A percentile compares a stretch with the other conserved stretches of the same genome.
phyloP scores from a whole-genome alignment of 2,329 filamentous ascomycete genomes.

The Trichoderma sp. region DNA sequence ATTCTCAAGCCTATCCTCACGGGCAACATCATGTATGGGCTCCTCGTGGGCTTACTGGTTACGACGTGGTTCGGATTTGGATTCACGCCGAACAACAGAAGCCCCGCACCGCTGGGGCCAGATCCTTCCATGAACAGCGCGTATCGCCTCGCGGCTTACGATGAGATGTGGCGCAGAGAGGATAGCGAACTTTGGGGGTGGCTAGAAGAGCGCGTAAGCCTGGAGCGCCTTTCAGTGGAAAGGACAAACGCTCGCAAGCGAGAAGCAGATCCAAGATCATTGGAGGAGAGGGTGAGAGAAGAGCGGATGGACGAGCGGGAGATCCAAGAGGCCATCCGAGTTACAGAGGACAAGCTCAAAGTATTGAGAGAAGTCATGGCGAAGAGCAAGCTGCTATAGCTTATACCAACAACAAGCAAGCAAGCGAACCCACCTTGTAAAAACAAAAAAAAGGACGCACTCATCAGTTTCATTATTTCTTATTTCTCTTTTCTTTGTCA shows the following conservation, averaged over 20 bases:
- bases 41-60: slow-evolving; percentile 73
- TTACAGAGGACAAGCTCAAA: slow-evolving; percentile 82
- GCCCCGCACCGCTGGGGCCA: slow-evolving; percentile 39
- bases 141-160: slow-evolving; percentile 78
- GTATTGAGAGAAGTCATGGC: slow-evolving; percentile 72
- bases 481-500: slow-evolving; percentile 1
- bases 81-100: slow-evolving; percentile 43
- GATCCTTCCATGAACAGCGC: slow-evolving; percentile 45
- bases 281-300: slow-evolving; percentile 60
- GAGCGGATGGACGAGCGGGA: slow-evolving; percentile 70
- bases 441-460: slow-evolving; percentile 8
- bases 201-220: slow-evolving; percentile 82
- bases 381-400: slow-evolving; percentile 46
- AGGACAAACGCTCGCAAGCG: slow-evolving; percentile 44
- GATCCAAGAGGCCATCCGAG: slow-evolving; percentile 75
- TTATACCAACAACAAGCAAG: not conserved
- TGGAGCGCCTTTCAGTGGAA: slow-evolving; percentile 59
- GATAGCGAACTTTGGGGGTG: slow-evolving; percentile 91
- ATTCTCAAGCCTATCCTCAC: slow-evolving; percentile 71
- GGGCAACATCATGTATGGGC: slow-evolving; percentile 73
- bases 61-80: slow-evolving; percentile 73
- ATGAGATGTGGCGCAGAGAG: slow-evolving; percentile 87
- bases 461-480: not conserved
- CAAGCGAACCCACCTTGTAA: not conserved
- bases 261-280: slow-evolving; percentile 55